phyloP scores from a whole-genome alignment of 108 stramenopile species.

The Nitzschia inconspicua region DNA sequence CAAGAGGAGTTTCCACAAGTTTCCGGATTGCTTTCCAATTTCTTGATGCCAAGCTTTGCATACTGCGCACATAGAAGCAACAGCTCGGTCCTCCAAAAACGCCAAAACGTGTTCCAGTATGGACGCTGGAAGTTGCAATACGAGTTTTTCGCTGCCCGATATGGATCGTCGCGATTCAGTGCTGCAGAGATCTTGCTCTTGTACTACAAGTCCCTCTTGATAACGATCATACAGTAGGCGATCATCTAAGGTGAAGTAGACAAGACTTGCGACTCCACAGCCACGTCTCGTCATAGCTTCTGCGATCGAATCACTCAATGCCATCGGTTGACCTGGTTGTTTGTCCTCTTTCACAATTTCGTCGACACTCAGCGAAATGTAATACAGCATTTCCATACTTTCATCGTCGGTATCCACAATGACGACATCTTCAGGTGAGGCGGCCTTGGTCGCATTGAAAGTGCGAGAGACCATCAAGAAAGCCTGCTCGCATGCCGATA shows the following conservation, averaged over 20 bases:
- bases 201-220: constrained; percentile 32
- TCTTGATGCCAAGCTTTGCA: constrained; percentile 48
- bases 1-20: constrained; percentile 44
- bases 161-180: constrained; percentile 15
- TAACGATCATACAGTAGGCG: constrained; percentile 50
- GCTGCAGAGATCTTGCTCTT: constrained; percentile 14
- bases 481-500: constrained; percentile 1
- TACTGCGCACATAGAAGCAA: constrained; percentile 32
- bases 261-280: constrained; percentile 29
- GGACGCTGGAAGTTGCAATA: constrained; percentile 26
- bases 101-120: constrained; percentile 46
- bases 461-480: not conserved
- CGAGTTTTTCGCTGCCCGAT: not conserved
- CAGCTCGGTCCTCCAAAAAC: constrained; percentile 38
- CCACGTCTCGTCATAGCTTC: constrained; percentile 13
- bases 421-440: not conserved
- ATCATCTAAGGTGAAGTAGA: constrained; percentile 37
- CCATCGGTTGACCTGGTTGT: no score
- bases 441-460: no score
- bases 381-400: constrained; percentile 43
- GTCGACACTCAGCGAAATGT: constrained; percentile 3
- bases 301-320: constrained; percentile 14
- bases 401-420: not conserved
- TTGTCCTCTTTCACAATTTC: not conserved
- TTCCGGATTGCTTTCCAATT: constrained; percentile 44